Evolutionary conservation across 148 eudicot species (phyloP), one percentile per base, ranked within the genome.

Genomic region (Limonium bicolor): DNA sequence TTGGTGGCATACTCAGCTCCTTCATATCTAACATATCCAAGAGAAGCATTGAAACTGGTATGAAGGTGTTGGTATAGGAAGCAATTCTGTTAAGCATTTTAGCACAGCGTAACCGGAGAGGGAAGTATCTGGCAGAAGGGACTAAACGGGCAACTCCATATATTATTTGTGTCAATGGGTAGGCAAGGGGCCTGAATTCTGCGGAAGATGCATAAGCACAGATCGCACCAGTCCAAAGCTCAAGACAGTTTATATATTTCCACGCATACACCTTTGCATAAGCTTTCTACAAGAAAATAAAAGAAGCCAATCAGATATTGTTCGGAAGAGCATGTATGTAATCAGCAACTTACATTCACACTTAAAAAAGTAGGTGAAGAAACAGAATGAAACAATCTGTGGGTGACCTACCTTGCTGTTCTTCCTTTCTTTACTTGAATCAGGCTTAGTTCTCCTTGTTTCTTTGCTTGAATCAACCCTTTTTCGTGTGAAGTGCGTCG

Each of bases 171-270:
- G 95, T 73, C 72, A 92, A 48, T 14, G 99, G 99, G 70, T 92
- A 92, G 31, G 99, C 86, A 51, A 92, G 85, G 41, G 95, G 86
- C 36, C 49, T 73, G 50, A 92, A 71, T 43, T 92, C 95, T 36
- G 80, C 63, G 57, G 81, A 95, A 32, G 70, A 66, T 50, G 95
- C 61, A 61, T 76, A 73, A 23, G 71, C 77, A 59, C 93, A 82
- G 48, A 90, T 64, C 56, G 94, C 95, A 66, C 69, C 79, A 54
- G 88, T 78, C 99, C 99, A 90, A 47, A 90, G 99, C 74, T 90
- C 95, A 34, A 90, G 94, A 55, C 99, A 90, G 33, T 76, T 75
- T 39, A 90, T 73, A 55, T 49, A 90, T 71, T 90, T 90, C 99
- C 99, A 90, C 40, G 75, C 81, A 69, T 85, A 81, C 53, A 90